Conservation (phyloP, 352 stramenopile genomes). For the Phytopythium kandeliae region DNA sequence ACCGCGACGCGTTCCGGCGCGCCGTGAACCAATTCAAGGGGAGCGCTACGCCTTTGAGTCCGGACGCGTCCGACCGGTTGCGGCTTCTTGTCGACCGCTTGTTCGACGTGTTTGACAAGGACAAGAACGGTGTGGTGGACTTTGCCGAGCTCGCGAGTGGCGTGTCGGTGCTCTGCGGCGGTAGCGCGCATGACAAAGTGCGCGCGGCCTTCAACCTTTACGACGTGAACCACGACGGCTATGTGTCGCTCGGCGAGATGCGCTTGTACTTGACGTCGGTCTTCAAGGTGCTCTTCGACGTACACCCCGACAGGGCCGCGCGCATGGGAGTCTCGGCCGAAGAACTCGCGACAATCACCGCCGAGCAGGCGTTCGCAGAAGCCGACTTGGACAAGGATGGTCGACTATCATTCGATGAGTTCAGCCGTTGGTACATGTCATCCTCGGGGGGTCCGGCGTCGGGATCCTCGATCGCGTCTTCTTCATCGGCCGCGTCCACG, state of each 20-base stretch:
- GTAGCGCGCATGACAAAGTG: slow-evolving; percentile 65
- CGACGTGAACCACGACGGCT: slow-evolving; percentile 84
- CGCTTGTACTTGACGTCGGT: slow-evolving; percentile 77
- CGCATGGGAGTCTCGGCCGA: slow-evolving; percentile 64
- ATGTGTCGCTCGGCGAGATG: slow-evolving; percentile 84
- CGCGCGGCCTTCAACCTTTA: slow-evolving; percentile 83
- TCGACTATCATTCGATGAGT: slow-evolving; percentile 80
- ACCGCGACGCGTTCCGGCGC: slow-evolving; percentile 55
- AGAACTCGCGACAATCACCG: slow-evolving; percentile 68
- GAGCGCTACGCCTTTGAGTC: slow-evolving; percentile 13
- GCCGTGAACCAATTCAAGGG: slow-evolving; percentile 54
- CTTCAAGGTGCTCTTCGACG: slow-evolving; percentile 85
- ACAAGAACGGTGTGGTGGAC: slow-evolving; percentile 76
- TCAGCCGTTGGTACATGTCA: slow-evolving; percentile 64
- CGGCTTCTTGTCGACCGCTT: slow-evolving; percentile 64
- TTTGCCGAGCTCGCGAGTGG: slow-evolving; percentile 77
- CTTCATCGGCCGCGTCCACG: background rate
- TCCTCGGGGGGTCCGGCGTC: slow-evolving; percentile 18
- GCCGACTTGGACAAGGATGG: slow-evolving; percentile 73
- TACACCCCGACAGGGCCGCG: slow-evolving; percentile 53
- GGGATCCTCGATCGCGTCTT: slow-evolving; percentile 15
- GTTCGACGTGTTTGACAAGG: slow-evolving; percentile 80
- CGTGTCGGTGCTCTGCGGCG: slow-evolving; percentile 73
- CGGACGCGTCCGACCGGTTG: slow-evolving; percentile 32
- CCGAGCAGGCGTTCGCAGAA: slow-evolving; percentile 76